Evolutionary conservation across 768 basidiomycete genomes (phyloP).

Genomic region (Boletus reticuloceps): DNA sequence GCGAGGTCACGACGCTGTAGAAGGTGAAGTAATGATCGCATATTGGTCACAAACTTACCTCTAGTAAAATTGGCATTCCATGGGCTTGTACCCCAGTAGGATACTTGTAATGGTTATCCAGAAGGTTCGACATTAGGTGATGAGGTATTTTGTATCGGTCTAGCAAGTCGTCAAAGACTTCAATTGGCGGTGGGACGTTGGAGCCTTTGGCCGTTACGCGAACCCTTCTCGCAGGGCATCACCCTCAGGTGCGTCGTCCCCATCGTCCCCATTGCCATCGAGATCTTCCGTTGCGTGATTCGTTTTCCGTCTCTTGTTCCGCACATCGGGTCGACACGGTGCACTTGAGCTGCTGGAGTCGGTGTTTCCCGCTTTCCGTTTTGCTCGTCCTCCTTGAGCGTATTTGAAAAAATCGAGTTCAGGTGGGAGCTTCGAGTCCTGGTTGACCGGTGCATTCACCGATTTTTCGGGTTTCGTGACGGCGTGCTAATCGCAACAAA

Average conservation of each 20-base stretch:
- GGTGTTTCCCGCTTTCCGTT: constrained; percentile 44
- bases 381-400: constrained; percentile 52
- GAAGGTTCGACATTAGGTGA: constrained; percentile 64
- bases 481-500: constrained; percentile 23
- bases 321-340: constrained; percentile 5
- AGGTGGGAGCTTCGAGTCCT: constrained; percentile 57
- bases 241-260: constrained; percentile 21
- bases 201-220: constrained; percentile 75
- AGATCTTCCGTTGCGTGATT: constrained; percentile 23
- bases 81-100: constrained; percentile 85
- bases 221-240: constrained; percentile 42
- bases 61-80: constrained; percentile 75
- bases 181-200: constrained; percentile 57
- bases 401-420: constrained; percentile 95
- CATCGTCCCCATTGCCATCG: constrained; percentile 22
- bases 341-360: constrained; percentile 12
- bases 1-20: constrained; percentile 77
- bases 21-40: background rate
- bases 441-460: constrained; percentile 19
- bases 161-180: constrained; percentile 57
- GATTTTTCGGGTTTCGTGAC: constrained; percentile 20
- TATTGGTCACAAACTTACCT: constrained; percentile 44
- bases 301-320: constrained; percentile 30
- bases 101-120: constrained; percentile 51
- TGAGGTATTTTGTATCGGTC: constrained; percentile 57